phyloP scores from a whole-genome alignment of 495 filamentous ascomycete genomes.

The Penicillium paxilli region DNA sequence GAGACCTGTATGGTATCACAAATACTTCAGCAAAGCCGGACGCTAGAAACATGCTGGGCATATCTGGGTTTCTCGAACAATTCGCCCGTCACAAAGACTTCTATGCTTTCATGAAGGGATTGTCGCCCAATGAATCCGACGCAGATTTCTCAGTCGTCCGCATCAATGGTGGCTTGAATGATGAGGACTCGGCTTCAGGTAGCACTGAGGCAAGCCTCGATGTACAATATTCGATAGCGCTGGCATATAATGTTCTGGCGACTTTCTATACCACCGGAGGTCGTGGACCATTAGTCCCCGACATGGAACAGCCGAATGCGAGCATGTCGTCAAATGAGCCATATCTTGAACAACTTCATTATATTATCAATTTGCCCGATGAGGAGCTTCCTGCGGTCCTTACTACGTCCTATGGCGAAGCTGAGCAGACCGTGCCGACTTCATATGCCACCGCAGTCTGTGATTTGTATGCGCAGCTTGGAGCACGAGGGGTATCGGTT shows the following conservation, averaged over 20 bases:
- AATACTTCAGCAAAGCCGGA: constrained; percentile 41
- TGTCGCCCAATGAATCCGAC: constrained; percentile 48
- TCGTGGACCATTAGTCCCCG: constrained; percentile 55
- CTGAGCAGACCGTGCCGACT: constrained; percentile 50
- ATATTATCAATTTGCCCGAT: constrained; percentile 60
- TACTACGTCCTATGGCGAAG: constrained; percentile 66
- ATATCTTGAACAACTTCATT: constrained; percentile 77
- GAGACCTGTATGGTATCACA: constrained; percentile 57
- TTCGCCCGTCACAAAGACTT: constrained; percentile 63
- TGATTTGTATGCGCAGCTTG: constrained; percentile 69
- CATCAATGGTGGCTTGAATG: constrained; percentile 60
- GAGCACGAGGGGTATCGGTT: constrained; percentile 69
- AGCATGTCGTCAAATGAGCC: constrained; percentile 69
- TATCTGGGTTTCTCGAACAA: constrained; percentile 70
- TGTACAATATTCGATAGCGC: constrained; percentile 64
- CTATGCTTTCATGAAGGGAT: constrained; percentile 48
- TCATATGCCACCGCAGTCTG: constrained; percentile 66
- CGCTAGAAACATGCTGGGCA: constrained; percentile 53
- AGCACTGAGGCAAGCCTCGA: constrained; percentile 69
- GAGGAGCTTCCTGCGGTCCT: constrained; percentile 69
- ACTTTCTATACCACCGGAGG: constrained; percentile 70
- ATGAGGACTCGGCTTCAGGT: constrained; percentile 35
- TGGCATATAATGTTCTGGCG: constrained; percentile 58
- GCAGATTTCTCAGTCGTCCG: constrained; percentile 63
- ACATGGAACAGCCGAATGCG: constrained; percentile 43